Evolutionary conservation across 306 rosid genomes (phyloP).

Genomic region (Sicyos baderoa): DNA sequence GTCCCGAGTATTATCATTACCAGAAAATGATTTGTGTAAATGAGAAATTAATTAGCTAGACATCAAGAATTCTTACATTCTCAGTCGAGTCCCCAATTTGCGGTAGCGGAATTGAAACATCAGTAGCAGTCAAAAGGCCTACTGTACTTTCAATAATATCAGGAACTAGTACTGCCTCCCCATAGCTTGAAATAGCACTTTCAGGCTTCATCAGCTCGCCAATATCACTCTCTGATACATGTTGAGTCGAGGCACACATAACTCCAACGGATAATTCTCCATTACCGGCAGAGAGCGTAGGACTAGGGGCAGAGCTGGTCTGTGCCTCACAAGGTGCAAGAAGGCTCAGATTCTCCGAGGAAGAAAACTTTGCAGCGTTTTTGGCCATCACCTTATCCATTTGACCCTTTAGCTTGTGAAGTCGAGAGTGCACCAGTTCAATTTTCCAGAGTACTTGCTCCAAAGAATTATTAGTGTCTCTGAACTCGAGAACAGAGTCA

Average conservation of each 20-base stretch:
- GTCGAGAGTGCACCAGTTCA: conserved; percentile 53
- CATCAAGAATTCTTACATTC: conserved; percentile 47
- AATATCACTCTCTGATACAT: conserved; percentile 43
- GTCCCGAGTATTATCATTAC: conserved; percentile 1
- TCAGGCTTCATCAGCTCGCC: conserved; percentile 58
- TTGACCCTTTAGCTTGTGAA: conserved; percentile 60
- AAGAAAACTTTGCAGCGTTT: conserved; percentile 57
- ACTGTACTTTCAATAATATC: conserved; percentile 83
- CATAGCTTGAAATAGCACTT: conserved; percentile 63
- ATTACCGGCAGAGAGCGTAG: conserved; percentile 52
- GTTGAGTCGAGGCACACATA: conserved; percentile 38
- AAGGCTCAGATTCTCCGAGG: conserved; percentile 67
- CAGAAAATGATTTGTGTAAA: neutral
- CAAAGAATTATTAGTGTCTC: conserved; percentile 39
- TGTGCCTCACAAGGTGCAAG: conserved; percentile 54
- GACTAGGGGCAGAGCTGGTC: conserved; percentile 71
- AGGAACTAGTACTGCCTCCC: conserved; percentile 50
- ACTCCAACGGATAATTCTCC: conserved; percentile 61
- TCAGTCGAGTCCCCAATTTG: conserved; percentile 60
- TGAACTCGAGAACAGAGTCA: conserved; percentile 41
- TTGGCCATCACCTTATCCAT: conserved; percentile 43
- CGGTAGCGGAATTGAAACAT: conserved; percentile 50
- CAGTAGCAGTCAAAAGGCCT: conserved; percentile 58
- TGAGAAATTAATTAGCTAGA: conserved; percentile 7
- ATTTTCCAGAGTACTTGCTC: conserved; percentile 68